Conservation (phyloP, 2,329 filamentous ascomycete genomes). For the Blumeriella jaapii region DNA sequence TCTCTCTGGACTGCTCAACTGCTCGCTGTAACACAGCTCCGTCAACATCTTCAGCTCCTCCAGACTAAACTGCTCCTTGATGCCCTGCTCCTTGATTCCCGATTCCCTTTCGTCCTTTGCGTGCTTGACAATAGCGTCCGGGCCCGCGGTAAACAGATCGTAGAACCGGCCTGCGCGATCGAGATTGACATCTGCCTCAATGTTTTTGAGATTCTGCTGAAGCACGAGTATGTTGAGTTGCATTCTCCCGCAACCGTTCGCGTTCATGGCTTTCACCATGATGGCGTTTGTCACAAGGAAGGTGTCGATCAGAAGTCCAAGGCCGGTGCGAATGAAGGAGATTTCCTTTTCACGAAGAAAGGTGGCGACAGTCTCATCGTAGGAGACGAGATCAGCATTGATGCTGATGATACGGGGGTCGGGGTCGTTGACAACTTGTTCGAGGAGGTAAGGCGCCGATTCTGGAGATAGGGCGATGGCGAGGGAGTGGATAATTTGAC, state of each 20-base stretch:
- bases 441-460: slow-evolving; percentile 50
- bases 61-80: slow-evolving; percentile 43
- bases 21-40: slow-evolving; percentile 58
- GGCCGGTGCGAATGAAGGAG: slow-evolving; percentile 62
- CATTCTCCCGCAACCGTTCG: slow-evolving; percentile 72
- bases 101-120: slow-evolving; percentile 36
- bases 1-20: slow-evolving; percentile 52
- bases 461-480: slow-evolving; percentile 47
- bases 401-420: slow-evolving; percentile 72
- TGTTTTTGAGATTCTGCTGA: slow-evolving; percentile 92
- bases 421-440: slow-evolving; percentile 65
- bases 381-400: slow-evolving; percentile 73
- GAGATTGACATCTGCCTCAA: slow-evolving; percentile 60
- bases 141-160: slow-evolving; percentile 52
- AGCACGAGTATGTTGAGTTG: slow-evolving; percentile 88
- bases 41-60: slow-evolving; percentile 55
- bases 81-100: slow-evolving; percentile 14
- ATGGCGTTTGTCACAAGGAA: slow-evolving; percentile 64
- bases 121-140: slow-evolving; percentile 52
- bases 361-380: slow-evolving; percentile 69
- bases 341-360: slow-evolving; percentile 63
- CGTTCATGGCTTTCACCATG: slow-evolving; percentile 73
- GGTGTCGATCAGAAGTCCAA: slow-evolving; percentile 67
- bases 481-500: slow-evolving; percentile 74
- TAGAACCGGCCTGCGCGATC: slow-evolving; percentile 56